Percentiles rank a stretch among this genome's conserved stretches.
Conservation (phyloP, 805 yeast genomes). For the Saccharomycopsis sp. region DNA sequence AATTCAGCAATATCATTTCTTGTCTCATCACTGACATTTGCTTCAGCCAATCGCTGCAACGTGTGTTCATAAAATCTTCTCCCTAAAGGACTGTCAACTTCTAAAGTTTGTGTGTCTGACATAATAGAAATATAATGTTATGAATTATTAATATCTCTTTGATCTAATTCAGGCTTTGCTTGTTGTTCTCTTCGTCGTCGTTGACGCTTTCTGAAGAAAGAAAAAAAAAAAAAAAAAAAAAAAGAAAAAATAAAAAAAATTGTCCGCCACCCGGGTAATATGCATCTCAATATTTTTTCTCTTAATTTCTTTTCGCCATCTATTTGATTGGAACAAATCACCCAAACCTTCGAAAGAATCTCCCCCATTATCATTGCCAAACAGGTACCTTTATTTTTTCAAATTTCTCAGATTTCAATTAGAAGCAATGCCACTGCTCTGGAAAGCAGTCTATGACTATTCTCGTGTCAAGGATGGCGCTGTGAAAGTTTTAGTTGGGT, state of each 20-base stretch:
- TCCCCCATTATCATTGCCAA: too few species aligned
- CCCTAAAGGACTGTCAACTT: constrained; percentile 6
- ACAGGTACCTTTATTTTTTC: too few species aligned
- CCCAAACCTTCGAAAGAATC: too few species aligned
- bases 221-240: too few species aligned
- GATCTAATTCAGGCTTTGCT: neutral
- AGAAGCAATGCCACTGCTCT: constrained; percentile 10
- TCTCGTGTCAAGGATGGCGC: constrained; percentile 6
- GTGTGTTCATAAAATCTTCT: constrained; percentile 8
- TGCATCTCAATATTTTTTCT: too few species aligned
- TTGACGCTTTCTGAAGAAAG: too few species aligned
- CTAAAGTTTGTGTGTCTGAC: constrained; percentile 9
- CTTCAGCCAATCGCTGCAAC: constrained; percentile 9
- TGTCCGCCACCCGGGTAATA: too few species aligned
- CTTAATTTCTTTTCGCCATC: too few species aligned
- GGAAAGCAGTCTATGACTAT: constrained; percentile 7
- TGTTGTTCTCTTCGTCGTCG: neutral
- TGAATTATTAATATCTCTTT: neutral
- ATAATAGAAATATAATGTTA: neutral
- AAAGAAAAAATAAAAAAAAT: too few species aligned
- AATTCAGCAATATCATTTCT: constrained; percentile 61
- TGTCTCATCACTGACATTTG: constrained; percentile 14
- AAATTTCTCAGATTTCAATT: too few species aligned
- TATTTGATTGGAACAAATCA: too few species aligned
- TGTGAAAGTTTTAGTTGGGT: constrained; percentile 1